Evolutionary conservation across 148 eudicot genomes (phyloP).

Genomic region (Rhododendron simsii): DNA sequence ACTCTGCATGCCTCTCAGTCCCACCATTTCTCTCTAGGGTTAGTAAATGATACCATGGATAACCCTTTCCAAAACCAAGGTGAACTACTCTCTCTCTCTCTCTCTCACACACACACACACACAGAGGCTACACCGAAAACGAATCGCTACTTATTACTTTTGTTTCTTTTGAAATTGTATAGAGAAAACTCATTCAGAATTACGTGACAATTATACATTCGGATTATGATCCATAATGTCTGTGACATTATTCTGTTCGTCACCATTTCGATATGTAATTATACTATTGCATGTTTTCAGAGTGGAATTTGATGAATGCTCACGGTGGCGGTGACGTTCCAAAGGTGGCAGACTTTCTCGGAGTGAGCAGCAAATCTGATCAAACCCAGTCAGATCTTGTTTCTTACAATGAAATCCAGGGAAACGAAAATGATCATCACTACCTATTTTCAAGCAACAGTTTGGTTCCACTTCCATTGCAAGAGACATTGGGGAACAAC

Average conservation of each 20-base stretch:
- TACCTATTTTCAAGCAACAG: constrained; percentile 30
- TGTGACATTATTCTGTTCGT: not conserved
- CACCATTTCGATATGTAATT: not conserved
- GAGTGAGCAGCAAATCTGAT: constrained; percentile 76
- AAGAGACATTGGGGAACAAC: constrained; percentile 22
- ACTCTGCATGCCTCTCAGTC: constrained; percentile 59
- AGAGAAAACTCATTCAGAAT: not conserved
- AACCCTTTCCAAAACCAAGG: constrained; percentile 79
- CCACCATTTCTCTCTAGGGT: constrained; percentile 73
- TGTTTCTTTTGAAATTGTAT: not conserved
- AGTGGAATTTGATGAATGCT: constrained; percentile 71
- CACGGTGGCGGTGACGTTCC: constrained; percentile 60
- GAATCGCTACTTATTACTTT: not conserved
- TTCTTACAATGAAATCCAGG: constrained; percentile 48
- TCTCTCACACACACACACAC: not conserved
- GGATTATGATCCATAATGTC: not conserved
- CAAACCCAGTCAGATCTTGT: constrained; percentile 49
- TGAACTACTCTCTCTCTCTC: constrained; percentile 8
- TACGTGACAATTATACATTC: not conserved
- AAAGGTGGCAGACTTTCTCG: constrained; percentile 88
- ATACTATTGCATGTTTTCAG: constrained; percentile 21
- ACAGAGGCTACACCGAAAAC: not conserved
- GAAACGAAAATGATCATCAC: constrained; percentile 46
- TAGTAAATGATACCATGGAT: constrained; percentile 58
- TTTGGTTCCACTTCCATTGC: constrained; percentile 34